These are phyloP conservation scores for Aspergillus olivimuriae DNA, from an alignment of 495 filamentous ascomycete genomes.

Conservation along the genomic window DNA sequence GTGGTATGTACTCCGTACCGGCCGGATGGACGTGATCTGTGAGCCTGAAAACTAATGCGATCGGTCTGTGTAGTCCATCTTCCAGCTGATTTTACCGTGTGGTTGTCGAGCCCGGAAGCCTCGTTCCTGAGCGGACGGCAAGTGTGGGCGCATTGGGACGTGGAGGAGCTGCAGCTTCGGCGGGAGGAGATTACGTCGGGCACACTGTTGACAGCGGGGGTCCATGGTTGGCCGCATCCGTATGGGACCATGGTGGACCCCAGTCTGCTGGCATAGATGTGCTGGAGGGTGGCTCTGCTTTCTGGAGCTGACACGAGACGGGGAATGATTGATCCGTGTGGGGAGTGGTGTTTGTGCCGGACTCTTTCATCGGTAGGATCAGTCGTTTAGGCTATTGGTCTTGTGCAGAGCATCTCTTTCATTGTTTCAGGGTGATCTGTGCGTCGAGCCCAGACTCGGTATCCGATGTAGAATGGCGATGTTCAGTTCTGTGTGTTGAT, in stretches of 20 bases:
- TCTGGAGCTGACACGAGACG: too few relatives aligned
- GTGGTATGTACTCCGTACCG: conserved; percentile 9
- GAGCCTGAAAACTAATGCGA: too few relatives aligned
- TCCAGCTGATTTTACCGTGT: conserved; percentile 39
- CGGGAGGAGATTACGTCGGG: conserved; percentile 30
- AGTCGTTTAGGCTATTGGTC: too few relatives aligned
- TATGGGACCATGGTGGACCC: not conserved
- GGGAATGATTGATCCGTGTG: too few relatives aligned
- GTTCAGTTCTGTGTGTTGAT: too few relatives aligned
- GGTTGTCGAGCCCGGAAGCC: conserved; percentile 44
- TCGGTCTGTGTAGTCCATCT: conserved; percentile 31
- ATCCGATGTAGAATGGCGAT: too few relatives aligned
- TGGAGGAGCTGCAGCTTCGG: conserved; percentile 42
- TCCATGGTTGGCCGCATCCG: conserved; percentile 1
- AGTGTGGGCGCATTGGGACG: conserved; percentile 50
- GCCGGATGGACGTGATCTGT: not conserved
- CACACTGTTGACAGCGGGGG: not conserved
- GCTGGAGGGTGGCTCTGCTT: too few relatives aligned
- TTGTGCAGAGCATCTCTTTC: too few relatives aligned
- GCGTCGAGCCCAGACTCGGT: too few relatives aligned
- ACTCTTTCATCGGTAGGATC: too few relatives aligned
- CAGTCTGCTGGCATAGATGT: not conserved
- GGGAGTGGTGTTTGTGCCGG: too few relatives aligned
- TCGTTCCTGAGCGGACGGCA: conserved; percentile 42
- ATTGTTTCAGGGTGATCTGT: too few relatives aligned